Conservation (phyloP, 2,329 filamentous ascomycete species). For the Colletotrichum spinosum region DNA sequence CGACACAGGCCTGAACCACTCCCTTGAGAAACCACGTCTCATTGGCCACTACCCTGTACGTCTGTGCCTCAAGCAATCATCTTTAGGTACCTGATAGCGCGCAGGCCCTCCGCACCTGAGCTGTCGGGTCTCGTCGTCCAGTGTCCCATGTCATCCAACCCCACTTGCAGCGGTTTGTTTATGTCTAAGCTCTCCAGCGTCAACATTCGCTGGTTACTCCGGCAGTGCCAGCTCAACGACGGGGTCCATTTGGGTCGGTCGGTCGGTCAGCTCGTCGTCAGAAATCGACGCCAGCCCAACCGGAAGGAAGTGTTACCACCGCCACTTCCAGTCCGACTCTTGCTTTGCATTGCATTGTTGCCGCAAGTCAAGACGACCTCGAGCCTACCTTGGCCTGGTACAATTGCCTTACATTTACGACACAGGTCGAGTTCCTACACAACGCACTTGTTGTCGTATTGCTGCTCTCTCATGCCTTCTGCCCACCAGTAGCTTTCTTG, state of each 20-base stretch:
- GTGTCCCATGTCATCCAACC: neutral
- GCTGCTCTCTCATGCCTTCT: constrained; percentile 19
- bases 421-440: constrained; percentile 10
- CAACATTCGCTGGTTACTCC: constrained; percentile 36
- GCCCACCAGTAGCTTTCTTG: constrained; percentile 2
- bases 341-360: too few species aligned
- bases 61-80: constrained; percentile 14
- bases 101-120: too few species aligned
- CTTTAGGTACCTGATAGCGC: constrained; percentile 13
- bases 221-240: constrained; percentile 37
- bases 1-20: too few species aligned
- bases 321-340: too few species aligned
- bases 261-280: constrained; percentile 10
- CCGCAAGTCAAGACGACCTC: too few species aligned
- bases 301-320: too few species aligned
- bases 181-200: constrained; percentile 34
- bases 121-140: neutral
- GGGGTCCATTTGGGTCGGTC: constrained; percentile 17
- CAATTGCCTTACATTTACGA: neutral
- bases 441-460: constrained; percentile 18
- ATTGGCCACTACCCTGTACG: too few species aligned
- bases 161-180: constrained; percentile 36
- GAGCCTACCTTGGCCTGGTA: too few species aligned
- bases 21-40: too few species aligned
- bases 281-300: neutral